Evolutionary conservation across 2,329 filamentous ascomycete species (phyloP).

Genomic region (Colletotrichum godetiae): DNA sequence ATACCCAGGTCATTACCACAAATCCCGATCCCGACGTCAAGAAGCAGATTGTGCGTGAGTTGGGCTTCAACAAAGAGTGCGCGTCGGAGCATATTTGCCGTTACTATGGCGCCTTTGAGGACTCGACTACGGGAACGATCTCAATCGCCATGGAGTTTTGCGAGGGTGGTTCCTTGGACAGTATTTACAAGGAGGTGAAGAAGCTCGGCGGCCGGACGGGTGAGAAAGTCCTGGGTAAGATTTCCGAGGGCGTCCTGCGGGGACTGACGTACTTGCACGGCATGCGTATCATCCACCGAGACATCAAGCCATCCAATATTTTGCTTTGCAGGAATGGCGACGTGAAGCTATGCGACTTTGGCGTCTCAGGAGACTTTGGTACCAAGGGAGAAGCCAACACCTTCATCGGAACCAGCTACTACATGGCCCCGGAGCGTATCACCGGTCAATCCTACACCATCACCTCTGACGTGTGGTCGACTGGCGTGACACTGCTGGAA

Average conservation of each 20-base stretch:
- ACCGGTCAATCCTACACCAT: constrained; percentile 98
- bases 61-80: constrained; percentile 98
- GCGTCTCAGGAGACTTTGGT: constrained; percentile 96
- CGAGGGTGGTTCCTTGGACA: constrained; percentile 94
- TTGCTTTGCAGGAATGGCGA: constrained; percentile 91
- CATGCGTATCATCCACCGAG: constrained; percentile 97
- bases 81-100: constrained; percentile 95
- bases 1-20: constrained; percentile 88
- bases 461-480: constrained; percentile 97
- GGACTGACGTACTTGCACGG: constrained; percentile 95
- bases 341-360: constrained; percentile 98
- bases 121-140: constrained; percentile 95
- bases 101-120: constrained; percentile 97
- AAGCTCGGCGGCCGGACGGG: constrained; percentile 93
- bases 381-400: constrained; percentile 99
- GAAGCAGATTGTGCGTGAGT: constrained; percentile 96
- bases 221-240: constrained; percentile 96
- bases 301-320: constrained; percentile 99
- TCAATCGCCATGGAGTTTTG: constrained; percentile 99
- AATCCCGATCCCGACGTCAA: constrained; percentile 98
- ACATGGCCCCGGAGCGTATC: constrained; percentile 99
- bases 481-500: constrained; percentile 96
- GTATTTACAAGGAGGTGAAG: constrained; percentile 97
- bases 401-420: constrained; percentile 98
- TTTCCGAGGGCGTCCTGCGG: constrained; percentile 93